Conservation (phyloP, 2,329 filamentous ascomycete genomes). For the Spiromastix sp. region DNA sequence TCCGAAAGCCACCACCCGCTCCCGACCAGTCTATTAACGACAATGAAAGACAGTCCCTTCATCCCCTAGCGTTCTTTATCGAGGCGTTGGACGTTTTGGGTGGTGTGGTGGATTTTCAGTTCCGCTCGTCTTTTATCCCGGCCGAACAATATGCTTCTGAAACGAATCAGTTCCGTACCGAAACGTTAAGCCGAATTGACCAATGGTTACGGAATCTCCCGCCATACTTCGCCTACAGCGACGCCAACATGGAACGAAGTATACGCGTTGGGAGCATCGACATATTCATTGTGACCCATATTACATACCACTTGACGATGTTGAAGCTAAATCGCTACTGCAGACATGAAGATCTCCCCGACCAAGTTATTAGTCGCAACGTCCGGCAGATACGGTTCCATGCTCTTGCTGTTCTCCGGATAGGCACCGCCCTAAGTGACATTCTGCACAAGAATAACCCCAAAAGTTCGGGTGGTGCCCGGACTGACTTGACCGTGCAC, state of each 20-base stretch:
- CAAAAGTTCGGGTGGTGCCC: conserved; percentile 12
- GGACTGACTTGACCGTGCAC: conserved; percentile 16
- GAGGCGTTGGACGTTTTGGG: conserved; percentile 57
- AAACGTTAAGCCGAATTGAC: conserved; percentile 42
- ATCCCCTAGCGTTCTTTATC: conserved; percentile 51
- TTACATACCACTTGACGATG: conserved; percentile 54
- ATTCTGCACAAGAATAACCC: conserved; percentile 15
- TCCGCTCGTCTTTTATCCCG: conserved; percentile 40
- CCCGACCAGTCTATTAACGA: conserved; percentile 22
- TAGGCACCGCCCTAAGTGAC: conserved; percentile 34
- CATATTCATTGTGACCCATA: conserved; percentile 53
- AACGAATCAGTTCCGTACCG: conserved; percentile 44
- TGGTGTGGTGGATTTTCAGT: conserved; percentile 51
- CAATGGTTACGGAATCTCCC: conserved; percentile 52
- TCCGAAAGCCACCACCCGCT: too few species aligned
- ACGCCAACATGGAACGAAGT: conserved; percentile 48
- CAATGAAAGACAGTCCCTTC: conserved; percentile 30
- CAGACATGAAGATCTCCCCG: conserved; percentile 32
- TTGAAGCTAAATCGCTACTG: conserved; percentile 57
- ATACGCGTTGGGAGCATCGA: conserved; percentile 45
- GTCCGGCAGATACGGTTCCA: conserved; percentile 42
- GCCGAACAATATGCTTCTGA: conserved; percentile 32
- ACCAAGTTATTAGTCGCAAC: conserved; percentile 35
- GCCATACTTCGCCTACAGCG: conserved; percentile 42
- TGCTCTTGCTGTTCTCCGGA: conserved; percentile 42